Conservation (phyloP, 441 rosid genomes). For the Omphalea diandra region DNA sequence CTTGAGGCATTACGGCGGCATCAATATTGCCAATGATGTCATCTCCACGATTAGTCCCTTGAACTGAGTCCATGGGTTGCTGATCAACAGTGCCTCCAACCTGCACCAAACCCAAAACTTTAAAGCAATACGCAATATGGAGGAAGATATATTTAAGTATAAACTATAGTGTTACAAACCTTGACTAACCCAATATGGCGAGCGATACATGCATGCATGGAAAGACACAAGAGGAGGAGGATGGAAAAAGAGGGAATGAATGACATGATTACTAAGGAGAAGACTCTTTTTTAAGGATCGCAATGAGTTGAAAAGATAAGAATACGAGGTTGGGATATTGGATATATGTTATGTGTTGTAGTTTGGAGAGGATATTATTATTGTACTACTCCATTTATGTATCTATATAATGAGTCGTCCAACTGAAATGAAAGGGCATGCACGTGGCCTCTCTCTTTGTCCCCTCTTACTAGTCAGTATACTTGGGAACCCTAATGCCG, state of each 20-base stretch:
- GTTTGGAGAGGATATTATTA: no score
- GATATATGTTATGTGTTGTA: background rate
- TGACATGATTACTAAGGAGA: conserved; percentile 22
- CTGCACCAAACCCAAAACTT: conserved; percentile 17
- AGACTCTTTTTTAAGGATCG: background rate
- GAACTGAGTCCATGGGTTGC: conserved; percentile 5
- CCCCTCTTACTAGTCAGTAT: background rate
- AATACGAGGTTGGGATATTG: background rate
- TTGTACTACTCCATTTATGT: no score
- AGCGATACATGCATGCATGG: conserved; percentile 44
- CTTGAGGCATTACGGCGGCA: conserved; percentile 3
- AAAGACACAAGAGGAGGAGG: conserved; percentile 30
- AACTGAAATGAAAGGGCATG: background rate
- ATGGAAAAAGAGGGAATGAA: conserved; percentile 20
- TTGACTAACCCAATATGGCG: conserved; percentile 28
- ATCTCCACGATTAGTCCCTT: conserved; percentile 8
- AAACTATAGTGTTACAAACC: background rate
- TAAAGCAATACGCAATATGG: no score
- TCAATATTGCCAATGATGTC: background rate
- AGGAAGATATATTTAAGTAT: no score
- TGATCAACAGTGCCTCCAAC: conserved; percentile 22
- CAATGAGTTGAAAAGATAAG: background rate
- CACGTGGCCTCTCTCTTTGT: background rate
- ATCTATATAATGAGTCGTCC: background rate
- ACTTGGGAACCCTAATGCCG: no score